Evolutionary conservation across 1,139 yeast species (phyloP).

Genomic region (Yamadazyma oceani): DNA sequence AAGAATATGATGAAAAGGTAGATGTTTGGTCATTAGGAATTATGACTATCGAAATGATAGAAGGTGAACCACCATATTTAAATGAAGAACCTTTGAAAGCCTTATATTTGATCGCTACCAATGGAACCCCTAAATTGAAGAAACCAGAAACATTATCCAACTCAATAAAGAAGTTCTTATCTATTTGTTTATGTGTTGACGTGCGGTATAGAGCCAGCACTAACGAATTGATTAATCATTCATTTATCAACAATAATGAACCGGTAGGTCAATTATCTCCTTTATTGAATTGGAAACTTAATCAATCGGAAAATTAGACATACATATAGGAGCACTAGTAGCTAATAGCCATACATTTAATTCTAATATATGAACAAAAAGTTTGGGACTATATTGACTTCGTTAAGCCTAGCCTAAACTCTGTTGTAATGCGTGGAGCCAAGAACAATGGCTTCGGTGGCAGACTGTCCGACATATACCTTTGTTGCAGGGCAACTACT

Average conservation of each 20-base stretch:
- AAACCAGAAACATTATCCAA: conserved; percentile 78
- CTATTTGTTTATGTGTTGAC: conserved; percentile 93
- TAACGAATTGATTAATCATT: conserved; percentile 80
- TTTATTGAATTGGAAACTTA: conserved; percentile 64
- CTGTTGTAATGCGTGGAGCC: too few relatives aligned
- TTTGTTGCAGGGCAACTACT: too few relatives aligned
- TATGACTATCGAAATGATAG: conserved; percentile 98
- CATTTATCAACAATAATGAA: conserved; percentile 55
- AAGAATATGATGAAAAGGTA: conserved; percentile 94
- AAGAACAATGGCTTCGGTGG: too few relatives aligned
- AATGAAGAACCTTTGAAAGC: conserved; percentile 81
- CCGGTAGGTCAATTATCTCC: conserved; percentile 71
- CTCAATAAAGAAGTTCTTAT: conserved; percentile 81
- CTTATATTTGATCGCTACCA: conserved; percentile 83
- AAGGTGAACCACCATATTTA: conserved; percentile 96
- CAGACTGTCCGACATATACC: too few relatives aligned
- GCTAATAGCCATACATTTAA: too few relatives aligned
- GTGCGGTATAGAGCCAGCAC: conserved; percentile 90
- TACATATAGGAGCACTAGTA: too few relatives aligned
- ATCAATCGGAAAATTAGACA: background rate
- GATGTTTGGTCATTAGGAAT: conserved; percentile 98
- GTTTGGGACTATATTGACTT: too few relatives aligned
- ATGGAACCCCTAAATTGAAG: conserved; percentile 94
- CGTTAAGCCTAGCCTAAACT: too few relatives aligned
- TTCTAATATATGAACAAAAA: too few relatives aligned